Evolutionary conservation across 495 filamentous ascomycete genomes (phyloP), one percentile per base, ranked within the genome.

Genomic region (Lepraria neglecta): DNA sequence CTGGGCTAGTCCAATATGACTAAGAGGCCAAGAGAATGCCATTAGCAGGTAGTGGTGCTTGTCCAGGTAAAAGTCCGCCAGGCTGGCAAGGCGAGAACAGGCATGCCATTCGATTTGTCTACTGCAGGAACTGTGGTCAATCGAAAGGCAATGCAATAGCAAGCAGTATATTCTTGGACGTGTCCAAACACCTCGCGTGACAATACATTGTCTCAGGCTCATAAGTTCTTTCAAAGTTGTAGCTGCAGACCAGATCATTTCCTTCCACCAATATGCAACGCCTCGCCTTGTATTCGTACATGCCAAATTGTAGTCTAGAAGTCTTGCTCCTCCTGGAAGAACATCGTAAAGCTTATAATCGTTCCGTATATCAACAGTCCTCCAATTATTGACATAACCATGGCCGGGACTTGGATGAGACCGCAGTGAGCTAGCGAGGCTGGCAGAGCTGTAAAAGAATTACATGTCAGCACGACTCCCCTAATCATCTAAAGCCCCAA

Each of bases 271-370:
- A 38, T 19, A 55, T 28, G 44, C 31, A n/a, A 56, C 30, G 30
- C 59, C 51, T 35, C 31, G n/a, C 17, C 31, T 46, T 48, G 12
- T 61, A 48, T 40, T 56, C 27, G 33, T 27, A 61, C 51, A 56
- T 57, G 15, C 24, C 43, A 46, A 28, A 30, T 19, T 10, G 40
- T 1, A 27, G 19, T 47, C 45, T 65, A 84, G 67, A 89, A 98
- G 66, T 96, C 94, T 65, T 92, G 84, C 76, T 97, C 89, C 72
- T 97, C 91, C 72, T 91, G 86, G 81, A 99, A 99, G 77, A 97
- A 97, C 90, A 95, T 90, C 44, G 84, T 86, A 75, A 99, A 99
- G 72, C 85, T 91, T 71, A 97, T 94, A 70, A 99, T 96, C 15
- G 94, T 99, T 40, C 90, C 91, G 73, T 99, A 99, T 67, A 97